phyloP scores from a whole-genome alignment of 2,329 filamentous ascomycete genomes.

The Daldinia sp. region DNA sequence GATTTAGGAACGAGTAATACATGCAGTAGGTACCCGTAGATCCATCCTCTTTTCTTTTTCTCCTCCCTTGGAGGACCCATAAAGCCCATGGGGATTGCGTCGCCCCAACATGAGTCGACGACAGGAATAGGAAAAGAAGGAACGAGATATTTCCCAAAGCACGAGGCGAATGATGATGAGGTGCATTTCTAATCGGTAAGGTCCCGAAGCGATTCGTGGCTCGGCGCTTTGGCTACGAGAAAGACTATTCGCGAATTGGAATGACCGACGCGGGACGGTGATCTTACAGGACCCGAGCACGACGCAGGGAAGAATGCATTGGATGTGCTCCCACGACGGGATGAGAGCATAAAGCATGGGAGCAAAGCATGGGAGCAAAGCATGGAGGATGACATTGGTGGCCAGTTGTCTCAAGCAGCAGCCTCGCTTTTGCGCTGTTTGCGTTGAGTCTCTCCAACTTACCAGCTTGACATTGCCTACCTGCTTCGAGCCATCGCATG shows the following conservation, averaged over 20 bases:
- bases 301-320: conserved; percentile 29
- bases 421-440: conserved; percentile 24
- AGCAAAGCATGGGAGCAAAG: too few relatives aligned
- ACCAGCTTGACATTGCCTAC: neutral
- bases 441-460: conserved; percentile 14
- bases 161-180: conserved; percentile 5
- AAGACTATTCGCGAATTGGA: conserved; percentile 36
- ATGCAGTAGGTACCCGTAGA: conserved; percentile 1
- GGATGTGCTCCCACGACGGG: conserved; percentile 1
- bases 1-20: neutral
- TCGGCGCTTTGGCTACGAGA: conserved; percentile 8
- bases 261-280: neutral
- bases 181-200: conserved; percentile 25
- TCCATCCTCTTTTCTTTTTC: neutral
- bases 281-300: neutral
- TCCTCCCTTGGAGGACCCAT: neutral
- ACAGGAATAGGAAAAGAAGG: too few relatives aligned
- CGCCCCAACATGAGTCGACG: conserved; percentile 3
- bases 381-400: conserved; percentile 19
- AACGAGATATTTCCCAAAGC: conserved; percentile 22
- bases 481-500: conserved; percentile 27
- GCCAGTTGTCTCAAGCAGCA: conserved; percentile 29
- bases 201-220: conserved; percentile 25
- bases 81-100: neutral
- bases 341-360: too few relatives aligned